A percentile compares a stretch with the other conserved stretches of the same genome.
Evolutionary conservation across 352 stramenopile genomes (phyloP).

Genomic region (Phytophthora colocasiae): DNA sequence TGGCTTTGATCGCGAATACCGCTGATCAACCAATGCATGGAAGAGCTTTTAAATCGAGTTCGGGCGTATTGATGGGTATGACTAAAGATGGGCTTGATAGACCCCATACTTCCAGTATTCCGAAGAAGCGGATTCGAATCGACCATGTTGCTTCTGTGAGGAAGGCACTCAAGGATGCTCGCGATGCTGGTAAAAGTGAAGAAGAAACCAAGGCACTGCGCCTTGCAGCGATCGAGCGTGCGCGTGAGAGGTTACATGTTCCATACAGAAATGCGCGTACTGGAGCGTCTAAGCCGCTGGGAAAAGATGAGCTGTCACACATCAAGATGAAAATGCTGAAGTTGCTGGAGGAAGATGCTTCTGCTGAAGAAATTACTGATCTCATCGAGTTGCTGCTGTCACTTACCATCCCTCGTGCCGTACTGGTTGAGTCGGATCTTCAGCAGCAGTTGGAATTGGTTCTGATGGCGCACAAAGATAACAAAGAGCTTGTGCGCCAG

Average conservation of each 20-base stretch:
- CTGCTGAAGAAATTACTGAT: constrained; percentile 80
- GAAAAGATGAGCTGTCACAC: constrained; percentile 83
- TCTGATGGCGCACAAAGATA: constrained; percentile 84
- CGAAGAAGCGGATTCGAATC: constrained; percentile 88
- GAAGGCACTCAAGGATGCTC: constrained; percentile 78
- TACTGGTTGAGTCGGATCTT: constrained; percentile 80
- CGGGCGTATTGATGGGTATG: neutral
- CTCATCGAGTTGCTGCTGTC: constrained; percentile 84
- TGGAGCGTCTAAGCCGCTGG: constrained; percentile 76
- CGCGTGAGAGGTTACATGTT: constrained; percentile 77
- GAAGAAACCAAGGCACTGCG: constrained; percentile 80
- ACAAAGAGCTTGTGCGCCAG: constrained; percentile 87
- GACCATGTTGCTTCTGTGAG: constrained; percentile 88
- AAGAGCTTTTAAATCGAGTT: constrained; percentile 44
- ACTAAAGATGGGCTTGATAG: constrained; percentile 38
- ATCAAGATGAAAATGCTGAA: constrained; percentile 90
- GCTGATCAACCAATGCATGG: constrained; percentile 52
- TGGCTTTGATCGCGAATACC: constrained; percentile 61
- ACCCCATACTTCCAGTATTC: constrained; percentile 27
- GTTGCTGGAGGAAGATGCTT: constrained; percentile 81
- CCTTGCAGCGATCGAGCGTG: constrained; percentile 76
- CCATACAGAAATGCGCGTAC: constrained; percentile 82
- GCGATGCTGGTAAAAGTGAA: constrained; percentile 77
- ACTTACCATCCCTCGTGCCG: constrained; percentile 75
- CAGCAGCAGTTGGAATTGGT: constrained; percentile 80